phyloP scores from a whole-genome alignment of 2,329 filamentous ascomycete genomes.

The Colletotrichum scovillei region DNA sequence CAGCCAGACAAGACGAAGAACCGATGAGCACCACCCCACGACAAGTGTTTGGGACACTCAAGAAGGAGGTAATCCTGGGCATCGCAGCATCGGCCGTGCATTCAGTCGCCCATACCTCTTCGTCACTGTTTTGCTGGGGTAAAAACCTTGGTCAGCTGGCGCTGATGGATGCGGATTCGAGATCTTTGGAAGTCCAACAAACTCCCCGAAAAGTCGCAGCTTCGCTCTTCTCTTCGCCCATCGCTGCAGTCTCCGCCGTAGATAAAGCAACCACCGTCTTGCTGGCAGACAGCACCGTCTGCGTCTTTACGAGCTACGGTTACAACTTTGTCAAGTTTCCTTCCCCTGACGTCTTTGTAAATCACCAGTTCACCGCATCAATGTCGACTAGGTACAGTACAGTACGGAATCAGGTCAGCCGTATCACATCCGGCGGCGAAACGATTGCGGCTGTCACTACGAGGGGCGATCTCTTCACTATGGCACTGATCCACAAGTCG shows the following conservation, averaged over 20 bases:
- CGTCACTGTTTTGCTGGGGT: slow-evolving; percentile 91
- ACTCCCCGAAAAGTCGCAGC: slow-evolving; percentile 89
- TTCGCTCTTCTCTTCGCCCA: slow-evolving; percentile 79
- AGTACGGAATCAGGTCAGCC: slow-evolving; percentile 75
- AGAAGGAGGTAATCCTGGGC: slow-evolving; percentile 84
- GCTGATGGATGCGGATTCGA: slow-evolving; percentile 93
- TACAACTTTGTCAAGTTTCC: slow-evolving; percentile 93
- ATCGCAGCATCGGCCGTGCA: slow-evolving; percentile 91
- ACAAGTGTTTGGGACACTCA: slow-evolving; percentile 91
- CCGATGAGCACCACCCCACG: slow-evolving; percentile 84
- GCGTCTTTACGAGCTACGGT: slow-evolving; percentile 94
- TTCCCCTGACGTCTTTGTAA: slow-evolving; percentile 75
- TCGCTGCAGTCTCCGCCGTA: slow-evolving; percentile 86
- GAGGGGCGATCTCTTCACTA: slow-evolving; percentile 88
- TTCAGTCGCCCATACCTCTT: slow-evolving; percentile 86
- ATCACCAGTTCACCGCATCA: slow-evolving; percentile 75
- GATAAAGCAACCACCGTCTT: slow-evolving; percentile 90
- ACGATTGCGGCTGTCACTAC: slow-evolving; percentile 90
- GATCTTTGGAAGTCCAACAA: slow-evolving; percentile 86
- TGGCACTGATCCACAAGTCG: slow-evolving; percentile 76
- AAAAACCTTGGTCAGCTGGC: slow-evolving; percentile 95
- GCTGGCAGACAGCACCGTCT: slow-evolving; percentile 88
- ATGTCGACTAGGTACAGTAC: slow-evolving; percentile 74
- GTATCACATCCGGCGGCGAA: slow-evolving; percentile 86
- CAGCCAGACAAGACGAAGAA: slow-evolving; percentile 79